Conservation (phyloP, 2,329 filamentous ascomycete genomes). For the Beauveria pseudobassiana region DNA sequence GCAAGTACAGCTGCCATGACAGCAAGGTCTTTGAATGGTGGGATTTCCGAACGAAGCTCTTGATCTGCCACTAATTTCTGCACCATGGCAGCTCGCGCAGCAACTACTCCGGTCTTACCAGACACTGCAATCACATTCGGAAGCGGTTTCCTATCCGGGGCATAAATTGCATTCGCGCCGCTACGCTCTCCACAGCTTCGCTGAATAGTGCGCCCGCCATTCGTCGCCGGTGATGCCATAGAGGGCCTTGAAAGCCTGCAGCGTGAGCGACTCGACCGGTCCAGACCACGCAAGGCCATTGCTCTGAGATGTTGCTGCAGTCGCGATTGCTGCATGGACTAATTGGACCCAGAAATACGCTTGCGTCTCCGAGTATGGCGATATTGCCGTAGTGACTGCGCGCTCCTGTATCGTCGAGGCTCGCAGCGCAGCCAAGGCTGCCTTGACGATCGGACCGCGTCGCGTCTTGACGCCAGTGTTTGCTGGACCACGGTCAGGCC, state of each 20-base stretch:
- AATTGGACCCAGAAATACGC: conserved; percentile 26
- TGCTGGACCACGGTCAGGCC: conserved; percentile 25
- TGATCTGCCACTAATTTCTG: not conserved
- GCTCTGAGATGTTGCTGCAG: not conserved
- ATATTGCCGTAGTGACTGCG: conserved; percentile 11
- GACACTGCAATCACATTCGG: conserved; percentile 18
- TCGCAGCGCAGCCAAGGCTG: conserved; percentile 19
- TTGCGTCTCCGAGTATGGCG: conserved; percentile 25
- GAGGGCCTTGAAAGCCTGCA: conserved; percentile 16
- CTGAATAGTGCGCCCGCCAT: conserved; percentile 22
- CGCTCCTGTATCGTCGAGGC: conserved; percentile 20
- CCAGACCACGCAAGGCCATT: not conserved
- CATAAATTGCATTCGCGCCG: conserved; percentile 20
- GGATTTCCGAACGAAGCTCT: not conserved
- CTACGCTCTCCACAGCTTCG: conserved; percentile 19
- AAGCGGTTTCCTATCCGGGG: conserved; percentile 22
- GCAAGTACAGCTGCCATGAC: not conserved
- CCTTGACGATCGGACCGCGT: conserved; percentile 19
- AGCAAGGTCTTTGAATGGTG: not conserved
- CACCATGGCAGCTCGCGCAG: not conserved
- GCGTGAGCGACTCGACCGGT: not conserved
- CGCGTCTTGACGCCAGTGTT: not conserved
- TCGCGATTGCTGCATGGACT: conserved; percentile 16
- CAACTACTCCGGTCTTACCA: conserved; percentile 11
- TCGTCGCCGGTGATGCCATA: conserved; percentile 19